These are phyloP conservation scores for Lepiota venenata DNA, from an alignment of 768 basidiomycete species.

Conservation along the genomic window DNA sequence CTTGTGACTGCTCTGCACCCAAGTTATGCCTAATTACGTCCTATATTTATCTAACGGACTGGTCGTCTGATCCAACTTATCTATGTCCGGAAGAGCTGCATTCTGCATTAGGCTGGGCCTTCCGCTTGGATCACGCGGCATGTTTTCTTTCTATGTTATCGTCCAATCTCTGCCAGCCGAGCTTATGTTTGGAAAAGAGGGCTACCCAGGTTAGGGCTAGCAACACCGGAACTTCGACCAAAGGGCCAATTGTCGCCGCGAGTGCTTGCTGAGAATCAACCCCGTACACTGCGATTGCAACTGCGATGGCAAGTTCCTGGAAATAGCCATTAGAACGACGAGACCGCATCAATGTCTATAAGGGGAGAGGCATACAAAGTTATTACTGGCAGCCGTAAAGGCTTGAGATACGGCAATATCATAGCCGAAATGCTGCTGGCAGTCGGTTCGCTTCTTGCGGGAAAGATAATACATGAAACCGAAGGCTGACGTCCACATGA, in stretches of 20 bases:
- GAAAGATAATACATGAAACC: constrained; percentile 47
- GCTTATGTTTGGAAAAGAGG: constrained; percentile 35
- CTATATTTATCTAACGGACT: constrained; percentile 8
- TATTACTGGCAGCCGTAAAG: constrained; percentile 80
- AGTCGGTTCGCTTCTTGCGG: constrained; percentile 23
- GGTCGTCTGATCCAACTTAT: constrained; percentile 2
- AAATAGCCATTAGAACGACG: not conserved
- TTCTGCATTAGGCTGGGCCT: not conserved
- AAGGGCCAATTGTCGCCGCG: constrained; percentile 75
- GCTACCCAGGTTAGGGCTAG: constrained; percentile 67
- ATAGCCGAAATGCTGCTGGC: constrained; percentile 40
- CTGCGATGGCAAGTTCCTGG: constrained; percentile 81
- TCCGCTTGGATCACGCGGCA: not conserved
- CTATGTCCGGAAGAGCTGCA: not conserved
- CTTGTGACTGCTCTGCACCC: not conserved
- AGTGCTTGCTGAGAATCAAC: constrained; percentile 75
- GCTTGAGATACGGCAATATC: constrained; percentile 74
- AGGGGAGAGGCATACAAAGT: constrained; percentile 49
- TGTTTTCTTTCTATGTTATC: constrained; percentile 3
- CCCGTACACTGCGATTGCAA: constrained; percentile 75
- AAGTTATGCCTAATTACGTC: not conserved
- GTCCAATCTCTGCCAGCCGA: constrained; percentile 34
- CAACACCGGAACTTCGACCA: constrained; percentile 80
- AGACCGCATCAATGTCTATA: constrained; percentile 42
- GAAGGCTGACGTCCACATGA: constrained; percentile 74